Conservation (phyloP, 2,329 filamentous ascomycete species). For the Paraconiothyrium sp. region DNA sequence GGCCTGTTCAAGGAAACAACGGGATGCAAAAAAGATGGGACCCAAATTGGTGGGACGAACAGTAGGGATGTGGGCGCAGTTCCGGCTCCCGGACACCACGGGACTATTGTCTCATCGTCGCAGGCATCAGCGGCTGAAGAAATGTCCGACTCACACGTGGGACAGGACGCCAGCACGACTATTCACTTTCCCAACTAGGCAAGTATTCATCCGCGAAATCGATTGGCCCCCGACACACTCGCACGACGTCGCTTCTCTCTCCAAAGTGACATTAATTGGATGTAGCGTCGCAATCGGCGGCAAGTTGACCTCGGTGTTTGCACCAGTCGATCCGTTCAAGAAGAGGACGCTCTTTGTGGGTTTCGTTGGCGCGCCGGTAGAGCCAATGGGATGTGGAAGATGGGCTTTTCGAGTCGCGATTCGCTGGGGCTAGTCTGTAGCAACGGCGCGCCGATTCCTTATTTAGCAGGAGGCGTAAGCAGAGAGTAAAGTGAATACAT, state of each 20-base stretch:
- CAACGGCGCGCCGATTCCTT: conserved; percentile 23
- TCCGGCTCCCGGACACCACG: conserved; percentile 24
- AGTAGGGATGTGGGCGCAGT: conserved; percentile 26
- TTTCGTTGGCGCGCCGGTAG: conserved; percentile 32
- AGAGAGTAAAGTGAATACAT: conserved; percentile 20
- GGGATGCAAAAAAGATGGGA: conserved; percentile 24
- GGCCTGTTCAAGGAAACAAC: conserved; percentile 23
- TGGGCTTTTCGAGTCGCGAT: conserved; percentile 19
- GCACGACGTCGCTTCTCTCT: conserved; percentile 17
- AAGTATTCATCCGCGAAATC: conserved; percentile 26
- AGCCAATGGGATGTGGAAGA: conserved; percentile 37
- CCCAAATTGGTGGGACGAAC: conserved; percentile 2
- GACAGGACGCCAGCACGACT: conserved; percentile 22
- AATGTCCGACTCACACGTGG: conserved; percentile 34
- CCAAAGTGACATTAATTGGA: conserved; percentile 1
- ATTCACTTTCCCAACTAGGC: conserved; percentile 21
- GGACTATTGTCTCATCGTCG: conserved; percentile 33
- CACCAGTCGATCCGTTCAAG: conserved; percentile 17
- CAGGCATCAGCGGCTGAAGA: conserved; percentile 22
- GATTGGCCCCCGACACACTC: conserved; percentile 12
- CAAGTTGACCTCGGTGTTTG: conserved; percentile 18
- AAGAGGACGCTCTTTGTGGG: conserved; percentile 30
- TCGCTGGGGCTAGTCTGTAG: conserved; percentile 17
- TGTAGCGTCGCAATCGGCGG: conserved; percentile 23
- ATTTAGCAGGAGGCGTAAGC: conserved; percentile 21